phyloP scores from a whole-genome alignment of 1,139 yeast genomes.

The Lodderomyces oxycetoniae region DNA sequence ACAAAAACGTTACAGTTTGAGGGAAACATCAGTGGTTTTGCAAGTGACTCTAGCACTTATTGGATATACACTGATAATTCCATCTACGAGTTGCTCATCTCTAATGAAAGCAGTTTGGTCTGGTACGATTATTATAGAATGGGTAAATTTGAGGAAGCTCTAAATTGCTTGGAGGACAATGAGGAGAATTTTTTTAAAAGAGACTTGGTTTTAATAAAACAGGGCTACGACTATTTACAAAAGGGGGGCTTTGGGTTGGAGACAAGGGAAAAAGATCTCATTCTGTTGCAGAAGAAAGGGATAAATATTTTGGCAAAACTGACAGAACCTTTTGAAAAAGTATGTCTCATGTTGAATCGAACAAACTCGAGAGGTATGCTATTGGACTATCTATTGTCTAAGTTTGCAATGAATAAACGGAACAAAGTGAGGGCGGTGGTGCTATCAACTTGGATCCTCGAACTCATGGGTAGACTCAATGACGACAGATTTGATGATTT shows the following conservation, averaged over 20 bases:
- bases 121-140: slow-evolving; percentile 70
- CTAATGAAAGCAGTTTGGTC: slow-evolving; percentile 65
- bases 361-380: slow-evolving; percentile 25
- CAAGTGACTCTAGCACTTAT: slow-evolving; percentile 49
- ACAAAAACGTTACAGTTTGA: slow-evolving; percentile 11
- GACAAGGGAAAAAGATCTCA: slow-evolving; percentile 14
- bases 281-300: slow-evolving; percentile 43
- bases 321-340: slow-evolving; percentile 65
- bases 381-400: slow-evolving; percentile 52
- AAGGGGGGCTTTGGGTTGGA: slow-evolving; percentile 40
- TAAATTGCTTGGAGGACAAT: slow-evolving; percentile 38
- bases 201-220: slow-evolving; percentile 56
- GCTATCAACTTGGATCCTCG: slow-evolving; percentile 81
- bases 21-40: slow-evolving; percentile 45
- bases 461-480: slow-evolving; percentile 37
- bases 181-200: slow-evolving; percentile 27
- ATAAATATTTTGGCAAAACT: slow-evolving; percentile 61
- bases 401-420: slow-evolving; percentile 39
- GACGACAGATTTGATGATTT: slow-evolving; percentile 42
- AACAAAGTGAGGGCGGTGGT: slow-evolving; percentile 53
- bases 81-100: slow-evolving; percentile 51
- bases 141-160: slow-evolving; percentile 65
- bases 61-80: slow-evolving; percentile 19
- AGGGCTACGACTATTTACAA: slow-evolving; percentile 57
- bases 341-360: slow-evolving; percentile 56